Evolutionary conservation across 2,329 filamentous ascomycete species (phyloP), one percentile per base, ranked within the genome.

Genomic region (Colletotrichum magnum): DNA sequence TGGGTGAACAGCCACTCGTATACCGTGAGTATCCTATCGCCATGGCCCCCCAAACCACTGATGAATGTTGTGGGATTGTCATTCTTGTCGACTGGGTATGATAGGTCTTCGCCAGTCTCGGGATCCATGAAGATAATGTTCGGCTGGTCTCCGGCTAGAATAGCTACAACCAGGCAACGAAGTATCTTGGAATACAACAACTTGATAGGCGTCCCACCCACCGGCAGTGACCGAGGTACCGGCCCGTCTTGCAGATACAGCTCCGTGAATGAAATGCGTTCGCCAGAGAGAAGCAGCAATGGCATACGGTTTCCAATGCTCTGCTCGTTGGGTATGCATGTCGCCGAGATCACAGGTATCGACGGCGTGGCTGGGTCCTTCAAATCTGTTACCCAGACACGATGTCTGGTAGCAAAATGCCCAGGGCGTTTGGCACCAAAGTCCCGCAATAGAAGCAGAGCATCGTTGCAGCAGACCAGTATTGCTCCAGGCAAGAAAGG

Each of bases 1-100:
- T 88, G 87, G 39, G 82, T 79, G 70, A 88, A 89, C 5, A 83
- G 77, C 92, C 92, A 94, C 70, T 93, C 89, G 1, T 86, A 78
- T 7, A 94, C 77, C 1, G 87, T 84, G 51, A 88, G 83, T 1
- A 94, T 86, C 47, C 84, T 84, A 71, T 92, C 90, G 1, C 87
- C 86, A 1, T 79, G 71, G 52, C 87, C 84, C 1, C 87, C 88
- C 16, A 94, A 80, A 4, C 86, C 86, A 16, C 83, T 84, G 36
- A 91, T 86, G 65, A 86, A 87, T 1, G 85, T 79, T 0, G 83
- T 77, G 0, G 79, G 75, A 4, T 80, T 77, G 16, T 79, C 81
- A 3, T 80, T 78, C 48, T 80, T 84, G 64, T 86, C 82, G 2
- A 77, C 75, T 0, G 88, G 81, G 13, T 75, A 72, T 0, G 88